Conservation (phyloP, 768 basidiomycete genomes). For the Fomitopsis pulvina region DNA sequence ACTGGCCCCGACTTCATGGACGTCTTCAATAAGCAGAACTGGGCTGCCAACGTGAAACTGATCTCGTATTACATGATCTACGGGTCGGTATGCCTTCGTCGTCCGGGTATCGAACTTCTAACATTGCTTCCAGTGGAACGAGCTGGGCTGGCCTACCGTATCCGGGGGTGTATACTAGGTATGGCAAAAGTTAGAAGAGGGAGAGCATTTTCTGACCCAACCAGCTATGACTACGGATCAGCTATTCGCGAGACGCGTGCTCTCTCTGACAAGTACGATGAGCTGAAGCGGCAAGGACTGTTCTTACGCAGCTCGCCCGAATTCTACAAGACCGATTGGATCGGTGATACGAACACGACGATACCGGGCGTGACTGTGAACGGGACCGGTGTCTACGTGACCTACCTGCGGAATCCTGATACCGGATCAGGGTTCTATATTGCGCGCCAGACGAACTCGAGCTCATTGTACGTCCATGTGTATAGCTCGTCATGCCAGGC, state of each 20-base stretch:
- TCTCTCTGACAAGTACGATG: constrained; percentile 62
- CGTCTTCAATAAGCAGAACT: constrained; percentile 73
- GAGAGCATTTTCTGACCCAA: neutral
- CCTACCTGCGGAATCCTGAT: constrained; percentile 63
- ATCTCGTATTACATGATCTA: constrained; percentile 85
- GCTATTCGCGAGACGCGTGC: constrained; percentile 64
- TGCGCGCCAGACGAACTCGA: constrained; percentile 59
- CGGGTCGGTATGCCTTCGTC: constrained; percentile 36
- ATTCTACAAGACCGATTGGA: constrained; percentile 74
- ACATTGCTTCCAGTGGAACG: constrained; percentile 49
- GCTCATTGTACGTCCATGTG: constrained; percentile 45
- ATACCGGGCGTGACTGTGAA: constrained; percentile 31
- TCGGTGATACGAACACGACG: constrained; percentile 55
- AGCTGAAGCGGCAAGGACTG: constrained; percentile 70
- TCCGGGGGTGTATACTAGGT: constrained; percentile 60
- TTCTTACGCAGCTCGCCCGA: constrained; percentile 77
- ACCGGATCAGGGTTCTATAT: constrained; percentile 63
- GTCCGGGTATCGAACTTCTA: neutral
- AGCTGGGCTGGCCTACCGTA: constrained; percentile 81
- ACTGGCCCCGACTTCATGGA: constrained; percentile 72
- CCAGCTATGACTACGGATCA: constrained; percentile 80
- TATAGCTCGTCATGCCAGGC: neutral
- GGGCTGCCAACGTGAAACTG: constrained; percentile 77
- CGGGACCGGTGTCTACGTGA: constrained; percentile 44
- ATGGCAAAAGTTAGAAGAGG: neutral